Evolutionary conservation across 2,329 filamentous ascomycete genomes (phyloP).

Genomic region (Domatiomyces globalis): DNA sequence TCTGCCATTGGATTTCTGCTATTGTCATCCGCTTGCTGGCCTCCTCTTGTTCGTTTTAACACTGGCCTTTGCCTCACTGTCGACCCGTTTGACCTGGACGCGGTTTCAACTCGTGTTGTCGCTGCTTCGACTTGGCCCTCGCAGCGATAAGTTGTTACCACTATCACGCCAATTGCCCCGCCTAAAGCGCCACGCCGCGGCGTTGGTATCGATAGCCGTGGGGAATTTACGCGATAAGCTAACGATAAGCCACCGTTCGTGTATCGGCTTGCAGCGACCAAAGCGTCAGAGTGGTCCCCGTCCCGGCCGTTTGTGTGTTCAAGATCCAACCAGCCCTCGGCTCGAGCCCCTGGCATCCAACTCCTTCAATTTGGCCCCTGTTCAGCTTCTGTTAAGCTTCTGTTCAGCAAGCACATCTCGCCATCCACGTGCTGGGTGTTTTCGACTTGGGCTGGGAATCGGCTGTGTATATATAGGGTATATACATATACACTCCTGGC

Average conservation of each 20-base stretch:
- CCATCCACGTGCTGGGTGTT: no score
- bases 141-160: no score
- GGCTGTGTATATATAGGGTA: no score
- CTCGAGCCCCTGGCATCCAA: background rate
- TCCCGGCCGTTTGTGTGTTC: background rate
- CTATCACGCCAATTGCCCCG: no score
- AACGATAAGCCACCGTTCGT: background rate
- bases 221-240: background rate
- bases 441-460: no score
- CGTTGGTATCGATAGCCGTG: background rate
- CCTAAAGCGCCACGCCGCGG: background rate
- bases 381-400: background rate
- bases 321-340: background rate
- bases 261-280: background rate
- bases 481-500: no score
- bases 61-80: no score
- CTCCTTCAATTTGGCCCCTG: background rate
- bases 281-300: background rate
- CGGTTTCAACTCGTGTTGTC: background rate
- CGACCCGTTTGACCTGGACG: no score
- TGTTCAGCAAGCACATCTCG: background rate
- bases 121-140: background rate
- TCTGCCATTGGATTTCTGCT: no score
- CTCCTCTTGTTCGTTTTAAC: no score
- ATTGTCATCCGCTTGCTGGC: no score